phyloP scores from a whole-genome alignment of 2,329 filamentous ascomycete species.

The Emmonsia crescens region DNA sequence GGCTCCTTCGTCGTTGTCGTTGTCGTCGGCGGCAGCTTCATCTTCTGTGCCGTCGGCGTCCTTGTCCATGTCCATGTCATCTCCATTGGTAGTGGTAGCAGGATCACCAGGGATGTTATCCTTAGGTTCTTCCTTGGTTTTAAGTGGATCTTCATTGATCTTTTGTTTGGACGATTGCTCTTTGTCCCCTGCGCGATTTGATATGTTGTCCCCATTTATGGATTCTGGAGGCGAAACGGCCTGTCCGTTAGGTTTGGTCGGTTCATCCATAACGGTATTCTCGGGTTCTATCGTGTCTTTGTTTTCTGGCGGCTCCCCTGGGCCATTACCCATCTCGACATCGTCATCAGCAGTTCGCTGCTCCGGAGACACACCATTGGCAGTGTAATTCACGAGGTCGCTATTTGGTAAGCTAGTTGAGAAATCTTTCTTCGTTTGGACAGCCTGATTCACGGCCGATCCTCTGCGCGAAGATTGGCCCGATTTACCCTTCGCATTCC shows the following conservation, averaged over 20 bases:
- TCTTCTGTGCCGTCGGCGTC: slow-evolving; percentile 8
- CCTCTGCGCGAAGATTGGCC: slow-evolving; percentile 9
- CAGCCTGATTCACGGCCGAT: slow-evolving; percentile 8
- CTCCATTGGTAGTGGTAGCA: slow-evolving; percentile 1
- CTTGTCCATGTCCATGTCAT: slow-evolving; percentile 13
- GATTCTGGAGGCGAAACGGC: slow-evolving; percentile 4
- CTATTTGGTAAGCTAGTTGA: neutral
- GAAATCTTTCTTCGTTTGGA: neutral
- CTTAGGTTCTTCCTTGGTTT: neutral
- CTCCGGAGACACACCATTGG: neutral
- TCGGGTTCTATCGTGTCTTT: neutral
- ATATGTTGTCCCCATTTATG: slow-evolving; percentile 5
- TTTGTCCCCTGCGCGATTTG: neutral
- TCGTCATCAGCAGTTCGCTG: slow-evolving; percentile 16
- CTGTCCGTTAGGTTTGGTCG: neutral
- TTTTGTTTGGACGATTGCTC: neutral
- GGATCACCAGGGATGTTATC: neutral
- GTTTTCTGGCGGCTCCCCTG: slow-evolving; percentile 6
- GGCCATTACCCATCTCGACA: slow-evolving; percentile 25
- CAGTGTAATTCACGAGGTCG: slow-evolving; percentile 8
- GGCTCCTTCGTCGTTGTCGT: slow-evolving; percentile 3
- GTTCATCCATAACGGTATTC: neutral
- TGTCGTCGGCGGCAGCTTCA: slow-evolving; percentile 9
- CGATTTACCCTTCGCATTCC: slow-evolving; percentile 10
- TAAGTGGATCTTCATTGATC: neutral